Base-by-base conservation (phyloP, 1,284 basidiomycete species). In the Microbotryum scabiosae region DNA sequence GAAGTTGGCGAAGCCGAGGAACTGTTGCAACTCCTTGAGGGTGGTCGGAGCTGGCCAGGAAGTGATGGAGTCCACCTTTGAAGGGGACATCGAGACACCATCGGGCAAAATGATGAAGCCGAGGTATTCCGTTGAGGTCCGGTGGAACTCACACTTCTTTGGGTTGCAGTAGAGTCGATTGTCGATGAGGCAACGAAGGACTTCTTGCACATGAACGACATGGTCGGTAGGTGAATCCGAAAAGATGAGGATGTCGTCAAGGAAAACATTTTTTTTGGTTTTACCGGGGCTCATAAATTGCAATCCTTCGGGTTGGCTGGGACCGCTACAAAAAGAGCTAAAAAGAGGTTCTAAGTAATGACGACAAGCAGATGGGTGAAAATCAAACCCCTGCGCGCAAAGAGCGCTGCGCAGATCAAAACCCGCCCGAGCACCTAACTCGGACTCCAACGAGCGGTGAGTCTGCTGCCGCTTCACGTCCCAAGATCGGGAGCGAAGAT, bases 1-100 rank as follows among this genome's bases (percentile, higher is more conserved):
- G 66, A 77, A 80, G 61, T 78, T 78, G 25, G 70, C 71, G 32
- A 78, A 73, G 30, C 76, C 76, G 18, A 78, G 67, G 70, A 77
- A 78, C 4, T 60, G 65, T 57, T 75, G 74, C 20, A 76, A 51
- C 10, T 77, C 69, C 41, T 69, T 66, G 20, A 77, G 62, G 2
- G 58, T 69, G 0, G 50, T 63, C 1, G 79, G 79, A 1, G 32
- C 41, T 0, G 75, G 76, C 79, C 79, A 82, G 7, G 71, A 59
- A 1, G 52, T 25, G 49, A 81, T 73, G 1, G 72, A 69, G 2
- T 72, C 36, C 0, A 82, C 60, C 67, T 82, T 82, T 2, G 57
- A 64, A 0, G 71, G 68, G 55, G 78, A 74, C 78, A 82, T 80
- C 0, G 46, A 32, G 20, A 81, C 63, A 8, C 73, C 71, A 3